phyloP scores from a whole-genome alignment of 163 green algal species.

The Chlamydomonas reinhardtii region DNA sequence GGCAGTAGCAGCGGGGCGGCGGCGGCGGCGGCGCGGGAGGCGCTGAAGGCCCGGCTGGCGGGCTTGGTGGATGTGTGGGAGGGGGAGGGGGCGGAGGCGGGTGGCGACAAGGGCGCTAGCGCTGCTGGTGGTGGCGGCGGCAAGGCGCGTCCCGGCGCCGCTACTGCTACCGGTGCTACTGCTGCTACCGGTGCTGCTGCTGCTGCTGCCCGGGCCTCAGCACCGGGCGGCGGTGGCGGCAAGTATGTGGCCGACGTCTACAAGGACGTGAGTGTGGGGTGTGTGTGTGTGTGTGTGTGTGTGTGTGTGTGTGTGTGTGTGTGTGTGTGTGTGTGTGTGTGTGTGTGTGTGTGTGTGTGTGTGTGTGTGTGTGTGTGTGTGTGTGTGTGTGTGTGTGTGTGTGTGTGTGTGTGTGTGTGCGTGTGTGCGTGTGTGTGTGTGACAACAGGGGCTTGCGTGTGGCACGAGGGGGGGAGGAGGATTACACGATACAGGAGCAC shows the following conservation, averaged over 20 bases:
- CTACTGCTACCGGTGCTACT: neutral
- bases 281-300: neutral
- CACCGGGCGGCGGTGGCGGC: neutral
- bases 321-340: no score
- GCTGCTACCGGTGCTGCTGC: no score
- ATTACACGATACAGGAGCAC: no score
- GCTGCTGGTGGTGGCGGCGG: neutral
- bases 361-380: no score
- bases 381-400: no score
- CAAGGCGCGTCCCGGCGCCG: neutral
- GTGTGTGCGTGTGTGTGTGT: no score
- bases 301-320: neutral
- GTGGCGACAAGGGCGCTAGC: neutral
- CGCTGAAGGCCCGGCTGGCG: slow-evolving; percentile 32
- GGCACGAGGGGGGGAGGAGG: no score
- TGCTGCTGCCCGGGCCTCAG: no score
- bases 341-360: no score
- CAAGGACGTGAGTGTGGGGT: slow-evolving; percentile 30
- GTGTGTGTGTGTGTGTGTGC: no score
- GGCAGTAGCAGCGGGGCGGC: no score
- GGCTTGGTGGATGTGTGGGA: neutral
- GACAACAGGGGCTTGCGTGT: no score
- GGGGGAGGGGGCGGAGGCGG: neutral
- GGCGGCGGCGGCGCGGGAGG: neutral
- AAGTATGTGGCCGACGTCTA: slow-evolving; percentile 34